Conservation (phyloP, 371 early-diverging fungal species). For the Mortierella sp. region DNA sequence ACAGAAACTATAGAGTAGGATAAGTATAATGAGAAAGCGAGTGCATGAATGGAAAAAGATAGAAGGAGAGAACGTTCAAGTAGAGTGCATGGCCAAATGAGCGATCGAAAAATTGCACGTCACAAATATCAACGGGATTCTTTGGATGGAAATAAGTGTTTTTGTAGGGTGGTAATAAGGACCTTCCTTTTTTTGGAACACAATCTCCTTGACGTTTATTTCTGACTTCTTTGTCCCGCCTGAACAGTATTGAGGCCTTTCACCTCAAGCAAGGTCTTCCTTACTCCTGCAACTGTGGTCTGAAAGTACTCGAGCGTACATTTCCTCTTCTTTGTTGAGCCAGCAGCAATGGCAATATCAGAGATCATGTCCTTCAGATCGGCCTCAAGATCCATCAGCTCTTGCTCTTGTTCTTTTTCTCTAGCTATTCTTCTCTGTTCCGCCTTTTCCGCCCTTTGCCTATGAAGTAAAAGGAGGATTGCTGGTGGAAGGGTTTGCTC, state of each 20-base stretch:
- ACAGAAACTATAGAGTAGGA: too few species aligned
- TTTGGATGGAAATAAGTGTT: background rate
- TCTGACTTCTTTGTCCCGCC: background rate
- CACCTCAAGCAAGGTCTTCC: slow-evolving; percentile 8
- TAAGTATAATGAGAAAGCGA: too few species aligned
- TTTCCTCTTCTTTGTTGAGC: slow-evolving; percentile 12
- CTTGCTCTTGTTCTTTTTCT: slow-evolving; percentile 9
- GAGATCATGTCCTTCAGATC: slow-evolving; percentile 2
- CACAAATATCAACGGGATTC: background rate
- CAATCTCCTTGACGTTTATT: background rate
- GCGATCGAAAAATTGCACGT: too few species aligned
- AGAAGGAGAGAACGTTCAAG: too few species aligned
- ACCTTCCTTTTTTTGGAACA: background rate
- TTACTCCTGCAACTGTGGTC: slow-evolving; percentile 8
- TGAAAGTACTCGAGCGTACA: slow-evolving; percentile 13
- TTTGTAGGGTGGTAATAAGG: background rate
- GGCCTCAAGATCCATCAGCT: background rate
- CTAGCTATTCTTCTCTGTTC: slow-evolving; percentile 2
- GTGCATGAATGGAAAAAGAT: too few species aligned
- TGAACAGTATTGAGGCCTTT: background rate
- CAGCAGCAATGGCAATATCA: slow-evolving; percentile 1
- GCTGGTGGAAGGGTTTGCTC: slow-evolving; percentile 4
- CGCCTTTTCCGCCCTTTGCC: slow-evolving; percentile 8
- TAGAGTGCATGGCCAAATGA: too few species aligned
- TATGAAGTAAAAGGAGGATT: slow-evolving; percentile 9